These are phyloP conservation scores for Rubia tinctorum DNA, from an alignment of 305 asterid species.

Conservation along the genomic window DNA sequence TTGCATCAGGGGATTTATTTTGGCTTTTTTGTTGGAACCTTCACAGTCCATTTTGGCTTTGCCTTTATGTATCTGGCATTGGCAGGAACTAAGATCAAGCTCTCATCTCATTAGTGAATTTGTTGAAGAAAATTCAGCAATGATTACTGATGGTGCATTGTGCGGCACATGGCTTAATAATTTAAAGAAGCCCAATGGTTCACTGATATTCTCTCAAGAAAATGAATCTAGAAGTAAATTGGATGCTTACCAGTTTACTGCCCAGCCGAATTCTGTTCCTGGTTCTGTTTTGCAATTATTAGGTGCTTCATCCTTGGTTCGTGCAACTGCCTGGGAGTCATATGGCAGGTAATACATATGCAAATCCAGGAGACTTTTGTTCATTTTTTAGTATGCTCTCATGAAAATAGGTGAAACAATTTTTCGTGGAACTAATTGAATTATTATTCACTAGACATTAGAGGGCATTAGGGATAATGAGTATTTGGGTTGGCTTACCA, in stretches of 20 bases:
- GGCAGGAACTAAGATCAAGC: conserved; percentile 78
- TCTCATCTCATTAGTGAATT: conserved; percentile 73
- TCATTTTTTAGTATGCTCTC: conserved; percentile 6
- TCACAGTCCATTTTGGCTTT: conserved; percentile 13
- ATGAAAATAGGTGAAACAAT: conserved; percentile 1
- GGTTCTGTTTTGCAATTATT: conserved; percentile 74
- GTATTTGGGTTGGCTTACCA: neutral
- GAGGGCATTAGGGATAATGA: neutral
- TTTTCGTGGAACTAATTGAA: neutral
- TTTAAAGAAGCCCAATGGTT: conserved; percentile 59
- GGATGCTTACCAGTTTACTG: conserved; percentile 50
- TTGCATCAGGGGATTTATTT: conserved; percentile 13
- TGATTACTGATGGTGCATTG: conserved; percentile 75
- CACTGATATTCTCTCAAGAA: conserved; percentile 61
- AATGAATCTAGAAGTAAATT: conserved; percentile 37
- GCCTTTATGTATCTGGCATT: conserved; percentile 32
- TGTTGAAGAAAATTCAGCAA: conserved; percentile 62
- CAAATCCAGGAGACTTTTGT: conserved; percentile 19
- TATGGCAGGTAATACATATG: conserved; percentile 72
- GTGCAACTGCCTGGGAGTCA: conserved; percentile 94
- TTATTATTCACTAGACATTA: neutral
- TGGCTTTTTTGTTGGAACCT: conserved; percentile 1
- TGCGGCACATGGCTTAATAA: conserved; percentile 77
- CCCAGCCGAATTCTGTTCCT: conserved; percentile 79
- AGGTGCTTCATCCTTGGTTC: conserved; percentile 87